Evolutionary conservation across 2,329 filamentous ascomycete genomes (phyloP), one percentile per base, ranked within the genome.

Genomic region (Fusarium penzigii): DNA sequence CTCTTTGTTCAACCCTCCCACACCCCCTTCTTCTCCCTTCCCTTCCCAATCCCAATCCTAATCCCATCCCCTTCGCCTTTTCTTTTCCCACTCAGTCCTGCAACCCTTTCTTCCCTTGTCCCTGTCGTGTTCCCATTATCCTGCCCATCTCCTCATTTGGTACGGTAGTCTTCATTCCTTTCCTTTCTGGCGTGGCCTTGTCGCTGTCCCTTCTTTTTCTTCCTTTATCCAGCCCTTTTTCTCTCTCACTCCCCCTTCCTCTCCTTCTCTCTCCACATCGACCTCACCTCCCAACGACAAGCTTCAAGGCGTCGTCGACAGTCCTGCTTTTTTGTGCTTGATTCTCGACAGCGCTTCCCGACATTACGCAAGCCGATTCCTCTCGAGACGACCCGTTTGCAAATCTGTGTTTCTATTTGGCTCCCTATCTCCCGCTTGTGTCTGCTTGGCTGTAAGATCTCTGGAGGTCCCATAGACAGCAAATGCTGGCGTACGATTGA

Each of bases 81-180:
- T 52, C 39, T 39, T 53, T 52, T 43, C 46, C 53, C 55, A 44
- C 48, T 45, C 53, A 48, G 47, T 52, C 57, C 56, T 57, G 49
- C 49, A 58, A 47, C 51, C 53, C 51, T 56, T 56, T 59, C 55
- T 57, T 48, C 58, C 62, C 62, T 61, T 61, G 63, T 64, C 61
- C 63, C 61, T 69, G 65, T 68, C 64, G 65, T 69, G 68, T 67
- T 68, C 68, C 67, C 65, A 63, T 65, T 46, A 48, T 61, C 57
- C 57, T 56, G 62, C 55, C 59, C 57, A 62, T 64, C 61, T 64
- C 63, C 63, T 58, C 63, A 65, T 65, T 65, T 25, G 20, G 20
- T 25, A 25, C 20, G 20, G 20, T 25, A 58, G 61, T 58, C 53
- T 63, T 65, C 63, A 65, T 69, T 65, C 64, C 54, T 63, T 25